Base-by-base conservation (phyloP, 192 early-diverging fungal genomes). In the Entophlyctis luteolus region DNA sequence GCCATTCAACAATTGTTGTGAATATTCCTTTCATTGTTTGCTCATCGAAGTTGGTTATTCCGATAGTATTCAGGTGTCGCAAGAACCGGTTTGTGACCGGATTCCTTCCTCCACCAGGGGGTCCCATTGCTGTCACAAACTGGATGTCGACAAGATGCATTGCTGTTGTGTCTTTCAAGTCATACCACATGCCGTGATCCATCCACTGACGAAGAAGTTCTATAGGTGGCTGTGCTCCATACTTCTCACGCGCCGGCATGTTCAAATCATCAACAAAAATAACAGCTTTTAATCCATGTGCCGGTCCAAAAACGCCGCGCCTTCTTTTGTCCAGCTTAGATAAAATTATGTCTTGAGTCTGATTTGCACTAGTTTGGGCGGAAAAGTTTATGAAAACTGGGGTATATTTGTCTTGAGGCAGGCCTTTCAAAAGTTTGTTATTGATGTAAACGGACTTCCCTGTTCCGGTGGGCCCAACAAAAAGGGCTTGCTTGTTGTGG, bases 311-410 rank as follows among this genome's bases (percentile, higher is more conserved):
- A 8, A 82, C 81, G 22, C 81, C 81, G 6, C 72, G 62, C 12
- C 80, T 73, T 33, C 81, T 62, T 42, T 86, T 86, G 55, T 86
- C 84, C 2, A 86, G 66, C 54, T 86, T 86, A 37, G 67, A 70
- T 18, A 83, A 54, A 48, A 86, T 78, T 52, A 84, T 84, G 33
- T 86, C 78, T 62, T 86, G 84, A 12, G 83, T 85, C 68, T 83
- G 81, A 33, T 83, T 82, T 18, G 81, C 81, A 55, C 76, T 80
- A 18, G 84, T 86, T 67, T 86, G 84, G 0, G 84, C 84, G 25
- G 84, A 86, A 65, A 86, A 86, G 58, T 85, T 86, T 74, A 86
- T 80, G 48, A 81, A 82, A 29, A 86, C 79, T n/a, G 81, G 84
- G 2, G 76, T 78, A 71, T 86, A 86, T 55, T 80, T 72, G 36